Evolutionary conservation across 192 early-diverging fungal genomes (phyloP).

Genomic region (Coemansia erecta): DNA sequence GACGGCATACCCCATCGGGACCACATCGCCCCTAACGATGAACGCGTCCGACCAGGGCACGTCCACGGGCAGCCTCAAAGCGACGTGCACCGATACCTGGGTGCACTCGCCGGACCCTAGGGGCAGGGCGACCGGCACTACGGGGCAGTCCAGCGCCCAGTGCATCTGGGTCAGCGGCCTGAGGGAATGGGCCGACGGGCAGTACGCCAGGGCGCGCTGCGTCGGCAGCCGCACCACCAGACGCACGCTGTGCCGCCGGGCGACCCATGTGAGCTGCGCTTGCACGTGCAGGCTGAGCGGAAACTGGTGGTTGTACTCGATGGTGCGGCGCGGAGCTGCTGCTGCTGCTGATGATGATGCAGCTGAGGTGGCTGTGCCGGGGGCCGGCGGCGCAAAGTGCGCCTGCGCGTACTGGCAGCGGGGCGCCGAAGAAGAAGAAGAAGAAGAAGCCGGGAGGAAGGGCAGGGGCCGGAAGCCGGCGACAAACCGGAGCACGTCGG

Average conservation of each 20-base stretch:
- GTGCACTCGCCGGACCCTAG: constrained; percentile 46
- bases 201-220: constrained; percentile 6
- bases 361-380: too few relatives aligned
- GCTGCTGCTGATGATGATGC: too few relatives aligned
- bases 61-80: constrained; percentile 14
- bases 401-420: constrained; percentile 28
- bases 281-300: constrained; percentile 24
- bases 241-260: constrained; percentile 12
- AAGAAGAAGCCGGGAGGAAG: too few relatives aligned
- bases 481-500: constrained; percentile 5
- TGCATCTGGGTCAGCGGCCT: constrained; percentile 22
- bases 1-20: constrained; percentile 15
- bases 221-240: constrained; percentile 28
- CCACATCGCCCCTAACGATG: constrained; percentile 7
- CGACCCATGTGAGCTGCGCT: constrained; percentile 22
- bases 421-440: constrained; percentile 4
- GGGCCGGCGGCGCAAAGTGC: background rate
- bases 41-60: constrained; percentile 36
- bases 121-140: constrained; percentile 29
- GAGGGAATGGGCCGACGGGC: constrained; percentile 9
- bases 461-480: constrained; percentile 16
- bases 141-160: constrained; percentile 32
- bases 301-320: constrained; percentile 44
- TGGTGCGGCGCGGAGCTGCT: background rate
- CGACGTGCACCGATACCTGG: constrained; percentile 9